A percentile compares a stretch with the other conserved stretches of the same genome.
Conservation (phyloP, 108 stramenopile genomes). For the Pinguiococcus pyrenoidosus region DNA sequence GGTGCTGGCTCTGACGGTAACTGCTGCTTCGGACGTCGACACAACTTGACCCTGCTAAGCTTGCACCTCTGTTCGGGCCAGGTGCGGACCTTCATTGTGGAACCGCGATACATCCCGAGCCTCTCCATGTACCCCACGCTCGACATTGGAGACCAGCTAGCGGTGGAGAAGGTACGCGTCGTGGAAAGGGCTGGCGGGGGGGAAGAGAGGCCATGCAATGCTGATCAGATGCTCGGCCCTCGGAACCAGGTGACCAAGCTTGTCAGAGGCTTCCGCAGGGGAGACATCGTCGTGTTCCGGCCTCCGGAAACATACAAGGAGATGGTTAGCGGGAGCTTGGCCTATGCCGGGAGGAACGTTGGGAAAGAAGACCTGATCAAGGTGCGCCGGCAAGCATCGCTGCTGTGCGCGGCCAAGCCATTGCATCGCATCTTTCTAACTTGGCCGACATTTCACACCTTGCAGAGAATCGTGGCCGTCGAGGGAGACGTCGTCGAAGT, state of each 20-base stretch:
- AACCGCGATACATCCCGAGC: slow-evolving; percentile 81
- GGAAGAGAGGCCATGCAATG: slow-evolving; percentile 59
- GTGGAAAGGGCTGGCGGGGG: no score
- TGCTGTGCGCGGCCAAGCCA: no score
- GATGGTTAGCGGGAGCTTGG: slow-evolving; percentile 32
- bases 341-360: slow-evolving; percentile 31
- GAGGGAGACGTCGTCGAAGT: slow-evolving; percentile 80
- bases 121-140: slow-evolving; percentile 91
- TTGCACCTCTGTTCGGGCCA: no score
- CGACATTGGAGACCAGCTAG: slow-evolving; percentile 76
- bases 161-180: not conserved
- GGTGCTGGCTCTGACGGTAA: slow-evolving; percentile 8
- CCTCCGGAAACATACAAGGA: slow-evolving; percentile 68
- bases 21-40: no score
- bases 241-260: slow-evolving; percentile 79
- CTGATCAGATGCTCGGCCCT: no score
- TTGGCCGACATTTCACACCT: not conserved
- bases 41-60: no score
- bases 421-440: no score
- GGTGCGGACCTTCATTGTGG: slow-evolving; percentile 50
- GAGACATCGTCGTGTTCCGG: slow-evolving; percentile 90
- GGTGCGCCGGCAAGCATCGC: not conserved
- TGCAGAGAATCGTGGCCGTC: slow-evolving; percentile 73
- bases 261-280: slow-evolving; percentile 51
- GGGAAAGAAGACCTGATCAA: slow-evolving; percentile 33